Evolutionary conservation across 768 basidiomycete genomes (phyloP), one percentile per base, ranked within the genome.

Genomic region (Myochromella boudieri): DNA sequence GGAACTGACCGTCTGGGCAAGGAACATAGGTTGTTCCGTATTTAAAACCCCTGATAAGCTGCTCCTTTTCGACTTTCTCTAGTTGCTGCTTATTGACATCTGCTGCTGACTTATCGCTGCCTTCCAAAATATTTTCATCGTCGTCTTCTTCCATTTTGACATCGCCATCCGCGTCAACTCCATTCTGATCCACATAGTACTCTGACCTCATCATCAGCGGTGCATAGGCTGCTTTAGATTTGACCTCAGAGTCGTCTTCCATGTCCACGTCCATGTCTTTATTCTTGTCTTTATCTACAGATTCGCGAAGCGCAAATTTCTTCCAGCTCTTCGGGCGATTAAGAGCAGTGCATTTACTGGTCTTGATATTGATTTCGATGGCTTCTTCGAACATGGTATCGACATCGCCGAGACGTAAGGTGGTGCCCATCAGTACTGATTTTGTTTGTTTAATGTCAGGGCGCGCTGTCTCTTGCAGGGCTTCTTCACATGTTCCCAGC

Each of bases 11-110:
- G 42, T 91, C 90, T 2, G 90, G 87, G 65, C 86, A 85, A 0
- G 91, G 91, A 2, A 82, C 87, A 64, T 91, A 94, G 1, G 89
- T 87, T 2, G 91, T 78, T 15, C 95, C 95, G 58, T 97, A 95
- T 67, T 89, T 88, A 72, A 88, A 95, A 1, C 91, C 92, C 53
- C 75, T 70, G 18, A 91, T 72, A 6, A 94, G 80, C 28, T 92
- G 78, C 55, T 91, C 87, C 64, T 86, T 87, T 60, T 89, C 84
- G 5, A 90, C 79, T 49, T 76, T 78, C 57, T 80, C 75, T 20
- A 71, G 46, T 12, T 61, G 63, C 8, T 67, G 64, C 20, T 67
- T 64, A 34, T 72, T 69, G 20, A 62, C 61, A 18, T 64, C 58
- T 31, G 67, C 60, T 28, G 57, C 49, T 18, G 60, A 53, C 14